Base-by-base conservation (phyloP, 1,284 basidiomycete species). In the Ceratobasidium sp. region DNA sequence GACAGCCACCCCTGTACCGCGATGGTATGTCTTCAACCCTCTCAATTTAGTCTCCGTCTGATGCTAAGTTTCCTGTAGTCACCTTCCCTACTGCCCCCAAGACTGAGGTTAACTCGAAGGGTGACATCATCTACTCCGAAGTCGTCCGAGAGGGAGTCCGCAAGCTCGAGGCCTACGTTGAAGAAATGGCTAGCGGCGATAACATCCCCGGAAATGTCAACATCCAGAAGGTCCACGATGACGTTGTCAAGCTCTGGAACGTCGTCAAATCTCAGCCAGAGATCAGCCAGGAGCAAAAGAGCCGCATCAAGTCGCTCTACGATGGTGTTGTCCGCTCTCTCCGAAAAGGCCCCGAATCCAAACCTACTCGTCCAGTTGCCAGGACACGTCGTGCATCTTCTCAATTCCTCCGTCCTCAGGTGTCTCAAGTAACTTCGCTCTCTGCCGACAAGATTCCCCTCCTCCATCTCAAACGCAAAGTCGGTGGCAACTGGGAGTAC, bases 61-160 rank as follows among this genome's bases (percentile, higher is more conserved):
- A 25, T 46, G 21, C 16, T 56, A 46, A 52, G 69, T 73, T 69
- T 46, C 46, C 72, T 58, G 1, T 60, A 94, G 95, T 98, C 36
- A 97, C 95, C 8, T 96, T 98, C 86, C 97, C 97, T 7, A 99
- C 96, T 41, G 97, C 96, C 7, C 96, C 96, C 53, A 88, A 91
- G 76, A 98, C 95, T 23, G 93, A 95, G 77, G 89, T 99, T 74
- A 93, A 88, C 16, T 87, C 85, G 54, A 94, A 93, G 80, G 96
- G 97, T 47, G 94, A 98, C 73, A 95, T 99, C 73, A 83, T 96
- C 71, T 97, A 97, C 81, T 87, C 89, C 9, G 96, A 99, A 78
- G 89, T 98, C 71, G 92, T 95, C 71, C 91, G 96, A 54, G 90
- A 93, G 77, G 93, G 93, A 70, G 96, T 98, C 52, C 90, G 96